Evolutionary conservation across 1,139 yeast genomes (phyloP), one percentile per base, ranked within the genome.

Genomic region (Zygoascus meyerae): DNA sequence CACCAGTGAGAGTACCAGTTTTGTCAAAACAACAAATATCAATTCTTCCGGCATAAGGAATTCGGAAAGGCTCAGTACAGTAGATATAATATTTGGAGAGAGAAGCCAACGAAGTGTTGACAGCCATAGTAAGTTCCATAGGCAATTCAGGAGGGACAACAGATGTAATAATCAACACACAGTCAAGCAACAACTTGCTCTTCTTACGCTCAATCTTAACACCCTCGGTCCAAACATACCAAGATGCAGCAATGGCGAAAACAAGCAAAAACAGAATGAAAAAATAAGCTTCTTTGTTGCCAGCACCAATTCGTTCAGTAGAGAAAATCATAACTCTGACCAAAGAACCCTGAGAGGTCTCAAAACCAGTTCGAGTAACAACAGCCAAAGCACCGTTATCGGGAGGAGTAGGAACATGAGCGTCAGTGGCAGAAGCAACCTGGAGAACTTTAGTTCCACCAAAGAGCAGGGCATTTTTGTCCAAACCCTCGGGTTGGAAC

Each of bases 141-240:
- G 99, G 99, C 57, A 92, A 77, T 70, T 92, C 99, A 45, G 99
- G 98, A 38, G 99, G 99, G 39, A 92, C 99, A 56, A 92, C 99
- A 42, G 97, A 90, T 16, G 99, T 92, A 58, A 92, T 78, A 59
- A 92, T 94, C 63, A 92, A 79, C 56, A 92, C 85, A 81, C 98
- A 94, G 69, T 92, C 97, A 64, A 92, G 77, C 57, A 92, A 83
- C 64, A 92, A 78, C 70, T 92, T 92, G 48, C 95, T 86, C 67
- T 92, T 95, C 59, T 86, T 79, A 71, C 98, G 84, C 59, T 96
- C 97, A 86, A 86, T 83, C 66, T 77, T 82, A 34, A 95, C 84
- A 68, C 99, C 98, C 70, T 92, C 96, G 51, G 84, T 84, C 99
- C 99, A 92, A 47, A 92, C 98, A 64, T 92, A 94, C 89, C 96